Evolutionary conservation across 306 rosid genomes (phyloP), one percentile per base, ranked within the genome.

Genomic region (Castanea crenata): DNA sequence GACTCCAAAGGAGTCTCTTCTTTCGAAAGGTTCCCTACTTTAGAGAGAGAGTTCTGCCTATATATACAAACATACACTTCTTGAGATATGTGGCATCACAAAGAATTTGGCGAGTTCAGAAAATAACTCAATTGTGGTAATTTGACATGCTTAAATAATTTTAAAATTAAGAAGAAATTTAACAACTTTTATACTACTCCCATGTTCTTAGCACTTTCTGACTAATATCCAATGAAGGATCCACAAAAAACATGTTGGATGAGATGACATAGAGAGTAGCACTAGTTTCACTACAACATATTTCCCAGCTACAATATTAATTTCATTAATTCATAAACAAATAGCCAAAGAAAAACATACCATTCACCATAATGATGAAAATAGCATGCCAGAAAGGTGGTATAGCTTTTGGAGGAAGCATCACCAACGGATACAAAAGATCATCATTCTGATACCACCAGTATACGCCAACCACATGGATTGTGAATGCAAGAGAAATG

Each of bases 401-500:
- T 85, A 91, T 93, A 8, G 84, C 89, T 86, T 87, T 89, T 71
- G 97, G 99, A 77, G 99, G 99, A 88, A 91, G 93, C 97, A 95
- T 89, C 83, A 86, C 86, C 88, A 95, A 76, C 0, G 99, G 98
- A 82, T 85, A 89, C 82, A 95, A 69, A 29, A 93, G 89, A 85
- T 93, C 94, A 75, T 89, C 97, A 82, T 95, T 91, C 84, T 90
- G 97, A 88, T 86, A 95, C 98, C 98, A 95, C 99, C 99, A 95
- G 82, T 95, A 95, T 68, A 95, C 92, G 59, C 87, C 91, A 85
- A 91, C 82, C 73, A 95, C 93, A 52, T 95, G 99, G 76, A 87
- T 79, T 12, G 89, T 74, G 77, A 95, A 95, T 74, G 92, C 98
- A 82, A 95, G 78, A 80, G 97, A 78, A 75, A 95, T 90, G 81